Base-by-base conservation (phyloP, 495 filamentous ascomycete species). In the Penicillium pancosmium region DNA sequence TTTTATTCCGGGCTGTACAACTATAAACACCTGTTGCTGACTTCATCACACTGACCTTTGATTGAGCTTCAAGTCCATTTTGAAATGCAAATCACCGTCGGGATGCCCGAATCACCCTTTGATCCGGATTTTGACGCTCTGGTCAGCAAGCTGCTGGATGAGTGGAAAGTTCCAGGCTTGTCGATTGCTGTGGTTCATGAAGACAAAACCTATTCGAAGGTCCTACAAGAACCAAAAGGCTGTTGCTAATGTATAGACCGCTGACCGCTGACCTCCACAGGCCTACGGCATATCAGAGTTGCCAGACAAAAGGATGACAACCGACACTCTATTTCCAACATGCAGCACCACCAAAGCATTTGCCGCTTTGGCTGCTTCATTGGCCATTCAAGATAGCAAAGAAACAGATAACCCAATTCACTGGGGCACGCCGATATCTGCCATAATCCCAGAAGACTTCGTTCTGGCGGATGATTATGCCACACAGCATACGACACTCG, bases 281-380 rank as follows among this genome's bases (percentile, higher is more conserved):
- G 82, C 80, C 16, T 84, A 84, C 65, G 83, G 82, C 46, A 60
- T 79, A 16, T 72, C 80, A 8, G 44, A 61, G 27, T 52, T 73
- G 43, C 71, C 77, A 2, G 67, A 70, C 38, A 73, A 65, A 4
- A 69, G 67, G 5, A 80, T 82, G 36, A 83, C 80, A 7, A 70
- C 77, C 10, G 68, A 77, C 19, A 72, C 77, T 10, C 68, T 79
- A 12, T 79, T 79, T 64, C 69, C 70, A 40, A 62, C 66, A 5
- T 56, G 73, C 44, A 83, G 80, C 61, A 86, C 82, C 1, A 85
- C 81, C 21, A 86, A 86, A 65, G 80, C 82, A 1, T 84, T 84
- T 68, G 82, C 79, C 9, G 77, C 77, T 1, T 80, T 84, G 11
- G 68, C 73, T 23, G 60, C 82, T 0, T 78, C 81, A 3, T 63